Evolutionary conservation across 345 rosid species (phyloP), one percentile per base, ranked within the genome.

Genomic region (Microcos paniculata): DNA sequence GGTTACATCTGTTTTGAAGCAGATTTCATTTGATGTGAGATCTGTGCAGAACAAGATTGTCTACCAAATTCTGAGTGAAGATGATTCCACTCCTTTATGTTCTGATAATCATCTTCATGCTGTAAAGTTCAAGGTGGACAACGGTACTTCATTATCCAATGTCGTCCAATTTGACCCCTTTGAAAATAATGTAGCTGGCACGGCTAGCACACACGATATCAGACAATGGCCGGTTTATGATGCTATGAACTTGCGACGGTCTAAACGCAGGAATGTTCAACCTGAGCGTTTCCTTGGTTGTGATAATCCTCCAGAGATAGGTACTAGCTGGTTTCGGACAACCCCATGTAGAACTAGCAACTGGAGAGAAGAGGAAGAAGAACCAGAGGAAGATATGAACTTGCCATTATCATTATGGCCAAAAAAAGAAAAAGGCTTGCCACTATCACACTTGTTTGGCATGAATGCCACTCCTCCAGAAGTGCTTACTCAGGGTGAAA

Each of bases 261-360:
- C 98, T 61, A 91, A 88, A 81, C 89, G 95, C 75, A 81, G 92
- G 82, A 82, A 83, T 48, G 75, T 84, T 16, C 85, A 80, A 63
- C 98, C 98, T 8, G 97, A 94, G 1, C 91, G 94, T 65, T 90
- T 84, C 78, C 59, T 75, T 14, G 87, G 80, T 33, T 76, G 87
- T 58, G 92, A 88, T 38, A 14, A 66, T 70, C 55, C 82, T 40
- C 71, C 80, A 46, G 85, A 83, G 51, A 67, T 81, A 18, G 82
- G 87, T 45, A 68, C 70, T 65, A 82, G 85, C 69, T 86, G 87
- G 86, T 84, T 84, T 55, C 84, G 87, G 59, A 26, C 72, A 59
- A 79, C 83, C 80, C 84, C 93, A 35, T 75, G 59, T 77, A 92
- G 63, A 84, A 73, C 72, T 9, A 84, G 72, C n/a, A 82, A 78